A percentile compares a stretch with the other conserved stretches of the same genome.
These are phyloP conservation scores for Rhizopogon roseolus DNA, from an alignment of 768 basidiomycete genomes.

Conservation along the genomic window DNA sequence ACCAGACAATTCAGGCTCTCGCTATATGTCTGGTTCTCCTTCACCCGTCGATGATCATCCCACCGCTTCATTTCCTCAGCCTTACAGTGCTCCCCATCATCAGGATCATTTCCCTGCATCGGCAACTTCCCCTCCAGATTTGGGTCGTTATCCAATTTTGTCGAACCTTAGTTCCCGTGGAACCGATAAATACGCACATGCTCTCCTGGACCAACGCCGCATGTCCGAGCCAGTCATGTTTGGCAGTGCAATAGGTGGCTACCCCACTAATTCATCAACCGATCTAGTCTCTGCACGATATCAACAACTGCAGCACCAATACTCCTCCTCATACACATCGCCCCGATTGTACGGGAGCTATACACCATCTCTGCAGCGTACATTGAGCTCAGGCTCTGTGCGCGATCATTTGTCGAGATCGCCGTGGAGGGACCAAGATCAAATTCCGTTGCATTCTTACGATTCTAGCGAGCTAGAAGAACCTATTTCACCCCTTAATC, in stretches of 20 bases:
- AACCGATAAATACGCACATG: conserved; percentile 28
- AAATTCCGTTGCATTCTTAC: conserved; percentile 28
- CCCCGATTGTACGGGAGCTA: conserved; percentile 34
- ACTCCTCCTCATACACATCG: conserved; percentile 25
- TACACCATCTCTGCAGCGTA: conserved; percentile 39
- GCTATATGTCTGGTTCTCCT: conserved; percentile 36
- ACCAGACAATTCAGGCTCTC: conserved; percentile 1
- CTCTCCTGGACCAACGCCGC: conserved; percentile 53
- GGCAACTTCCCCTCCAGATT: conserved; percentile 34
- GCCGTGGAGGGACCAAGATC: conserved; percentile 25
- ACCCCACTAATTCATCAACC: conserved; percentile 25
- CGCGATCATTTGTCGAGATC: conserved; percentile 34
- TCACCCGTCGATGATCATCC: conserved; percentile 39
- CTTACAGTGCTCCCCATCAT: conserved; percentile 38
- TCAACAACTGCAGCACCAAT: conserved; percentile 39
- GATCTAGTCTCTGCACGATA: conserved; percentile 30
- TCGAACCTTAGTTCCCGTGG: conserved; percentile 31
- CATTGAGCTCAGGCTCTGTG: conserved; percentile 39
- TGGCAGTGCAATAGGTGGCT: conserved; percentile 35
- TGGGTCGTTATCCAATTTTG: conserved; percentile 34
- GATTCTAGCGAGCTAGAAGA: conserved; percentile 36
- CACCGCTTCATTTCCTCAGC: conserved; percentile 33
- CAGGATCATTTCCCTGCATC: conserved; percentile 41
- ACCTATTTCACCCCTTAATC: conserved; percentile 51
- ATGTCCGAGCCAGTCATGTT: conserved; percentile 64